Conservation (phyloP, 441 rosid genomes). For the Bruguiera hainesii region DNA sequence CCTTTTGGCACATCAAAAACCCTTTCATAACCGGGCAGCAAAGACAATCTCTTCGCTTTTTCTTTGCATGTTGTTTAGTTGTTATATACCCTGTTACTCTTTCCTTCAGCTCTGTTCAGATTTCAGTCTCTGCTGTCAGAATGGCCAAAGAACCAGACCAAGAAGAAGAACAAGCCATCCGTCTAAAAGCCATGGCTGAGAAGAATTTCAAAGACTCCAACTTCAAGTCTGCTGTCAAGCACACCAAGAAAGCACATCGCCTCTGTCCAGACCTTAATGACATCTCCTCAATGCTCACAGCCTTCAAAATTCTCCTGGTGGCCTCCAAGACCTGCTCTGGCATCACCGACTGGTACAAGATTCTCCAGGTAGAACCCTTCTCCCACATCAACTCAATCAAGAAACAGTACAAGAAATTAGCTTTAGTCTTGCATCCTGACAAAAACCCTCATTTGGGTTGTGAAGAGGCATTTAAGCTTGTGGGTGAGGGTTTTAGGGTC, state of each 20-base stretch:
- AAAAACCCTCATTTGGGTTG: constrained; percentile 61
- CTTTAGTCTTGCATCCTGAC: constrained; percentile 72
- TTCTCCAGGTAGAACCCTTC: constrained; percentile 85
- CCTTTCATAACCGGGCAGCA: too few species aligned
- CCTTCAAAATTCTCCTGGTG: constrained; percentile 49
- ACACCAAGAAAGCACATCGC: constrained; percentile 57
- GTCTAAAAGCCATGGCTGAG: constrained; percentile 52
- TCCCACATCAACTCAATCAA: constrained; percentile 59
- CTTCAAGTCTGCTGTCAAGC: constrained; percentile 52
- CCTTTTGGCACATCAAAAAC: too few species aligned
- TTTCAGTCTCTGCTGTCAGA: background rate
- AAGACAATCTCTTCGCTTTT: too few species aligned
- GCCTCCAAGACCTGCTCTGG: constrained; percentile 33
- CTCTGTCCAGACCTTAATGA: constrained; percentile 56
- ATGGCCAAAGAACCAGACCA: constrained; percentile 33
- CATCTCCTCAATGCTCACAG: constrained; percentile 57
- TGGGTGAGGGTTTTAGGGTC: constrained; percentile 70
- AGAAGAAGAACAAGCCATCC: constrained; percentile 39
- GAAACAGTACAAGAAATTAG: constrained; percentile 70
- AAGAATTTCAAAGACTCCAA: constrained; percentile 44
- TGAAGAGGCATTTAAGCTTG: constrained; percentile 84
- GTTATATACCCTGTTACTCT: too few species aligned
- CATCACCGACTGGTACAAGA: constrained; percentile 56
- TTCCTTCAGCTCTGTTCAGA: too few species aligned
- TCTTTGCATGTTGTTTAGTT: too few species aligned